phyloP scores from a whole-genome alignment of 2,329 filamentous ascomycete species.

The Alternaria atra region DNA sequence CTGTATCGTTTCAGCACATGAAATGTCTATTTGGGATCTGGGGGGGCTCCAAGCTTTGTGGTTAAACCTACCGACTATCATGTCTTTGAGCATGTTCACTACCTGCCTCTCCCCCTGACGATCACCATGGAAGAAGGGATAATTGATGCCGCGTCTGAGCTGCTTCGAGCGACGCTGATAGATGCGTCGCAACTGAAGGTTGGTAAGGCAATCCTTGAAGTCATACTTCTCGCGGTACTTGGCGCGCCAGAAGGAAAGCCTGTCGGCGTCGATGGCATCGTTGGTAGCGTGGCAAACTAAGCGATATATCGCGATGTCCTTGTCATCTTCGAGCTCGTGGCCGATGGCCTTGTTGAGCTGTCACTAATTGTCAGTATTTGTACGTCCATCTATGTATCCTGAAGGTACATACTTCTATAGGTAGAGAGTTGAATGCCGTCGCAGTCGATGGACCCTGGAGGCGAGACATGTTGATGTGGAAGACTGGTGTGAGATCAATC shows the following conservation, averaged over 20 bases:
- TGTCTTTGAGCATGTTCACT: constrained; percentile 51
- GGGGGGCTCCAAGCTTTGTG: background rate
- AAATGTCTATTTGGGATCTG: background rate
- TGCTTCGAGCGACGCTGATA: constrained; percentile 47
- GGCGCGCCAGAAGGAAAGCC: constrained; percentile 58
- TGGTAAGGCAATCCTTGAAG: constrained; percentile 25
- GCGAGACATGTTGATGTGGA: constrained; percentile 20
- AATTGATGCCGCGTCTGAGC: constrained; percentile 27
- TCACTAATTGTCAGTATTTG: constrained; percentile 2
- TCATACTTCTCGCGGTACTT: constrained; percentile 57
- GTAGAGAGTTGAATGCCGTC: constrained; percentile 43
- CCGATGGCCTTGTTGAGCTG: constrained; percentile 56
- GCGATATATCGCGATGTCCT: constrained; percentile 55
- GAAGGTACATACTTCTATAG: constrained; percentile 41
- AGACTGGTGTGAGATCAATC: background rate
- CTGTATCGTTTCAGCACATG: constrained; percentile 18
- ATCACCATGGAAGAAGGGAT: constrained; percentile 33
- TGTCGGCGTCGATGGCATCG: constrained; percentile 52
- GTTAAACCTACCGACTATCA: constrained; percentile 56
- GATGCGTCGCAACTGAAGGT: constrained; percentile 44
- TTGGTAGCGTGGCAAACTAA: constrained; percentile 52
- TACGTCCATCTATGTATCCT: background rate
- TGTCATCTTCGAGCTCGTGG: constrained; percentile 50
- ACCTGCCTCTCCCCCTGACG: constrained; percentile 42
- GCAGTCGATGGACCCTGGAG: constrained; percentile 5